Percentiles rank a stretch among this genome's conserved stretches.
Evolutionary conservation across 495 filamentous ascomycete genomes (phyloP).

Genomic region (Penicillium salamii): DNA sequence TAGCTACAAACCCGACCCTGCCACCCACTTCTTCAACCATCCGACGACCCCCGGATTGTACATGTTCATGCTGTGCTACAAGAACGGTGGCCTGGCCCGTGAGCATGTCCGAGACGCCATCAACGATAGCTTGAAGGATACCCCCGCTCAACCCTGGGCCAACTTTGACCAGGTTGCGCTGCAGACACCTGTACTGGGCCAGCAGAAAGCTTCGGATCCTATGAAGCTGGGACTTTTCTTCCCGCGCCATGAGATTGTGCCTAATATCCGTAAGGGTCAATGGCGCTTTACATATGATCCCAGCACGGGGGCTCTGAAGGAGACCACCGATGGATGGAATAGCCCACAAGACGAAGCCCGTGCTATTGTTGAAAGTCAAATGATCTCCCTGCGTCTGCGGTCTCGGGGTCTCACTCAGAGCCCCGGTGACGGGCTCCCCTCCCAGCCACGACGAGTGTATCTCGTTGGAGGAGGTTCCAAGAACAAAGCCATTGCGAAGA

Average conservation of each 20-base stretch:
- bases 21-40: conserved; percentile 88
- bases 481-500: conserved; percentile 79
- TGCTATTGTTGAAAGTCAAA: conserved; percentile 88
- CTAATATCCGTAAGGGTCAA: conserved; percentile 76
- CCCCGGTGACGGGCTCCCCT: conserved; percentile 54
- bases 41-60: conserved; percentile 76
- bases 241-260: conserved; percentile 92
- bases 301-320: conserved; percentile 36
- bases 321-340: conserved; percentile 48
- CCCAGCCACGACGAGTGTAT: conserved; percentile 87
- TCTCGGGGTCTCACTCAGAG: conserved; percentile 68
- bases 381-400: conserved; percentile 84
- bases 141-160: conserved; percentile 59
- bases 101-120: conserved; percentile 79
- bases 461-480: conserved; percentile 87
- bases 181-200: conserved; percentile 65
- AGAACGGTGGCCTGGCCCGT: conserved; percentile 91
- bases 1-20: conserved; percentile 80
- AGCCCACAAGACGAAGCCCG: conserved; percentile 68
- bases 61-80: conserved; percentile 99
- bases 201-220: conserved; percentile 45
- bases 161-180: conserved; percentile 69
- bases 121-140: conserved; percentile 42
- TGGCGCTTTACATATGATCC: conserved; percentile 75
- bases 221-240: conserved; percentile 91